Percentiles rank a stretch among this genome's conserved stretches.
Evolutionary conservation across 768 basidiomycete genomes (phyloP).

Genomic region (Pisolithus albus): DNA sequence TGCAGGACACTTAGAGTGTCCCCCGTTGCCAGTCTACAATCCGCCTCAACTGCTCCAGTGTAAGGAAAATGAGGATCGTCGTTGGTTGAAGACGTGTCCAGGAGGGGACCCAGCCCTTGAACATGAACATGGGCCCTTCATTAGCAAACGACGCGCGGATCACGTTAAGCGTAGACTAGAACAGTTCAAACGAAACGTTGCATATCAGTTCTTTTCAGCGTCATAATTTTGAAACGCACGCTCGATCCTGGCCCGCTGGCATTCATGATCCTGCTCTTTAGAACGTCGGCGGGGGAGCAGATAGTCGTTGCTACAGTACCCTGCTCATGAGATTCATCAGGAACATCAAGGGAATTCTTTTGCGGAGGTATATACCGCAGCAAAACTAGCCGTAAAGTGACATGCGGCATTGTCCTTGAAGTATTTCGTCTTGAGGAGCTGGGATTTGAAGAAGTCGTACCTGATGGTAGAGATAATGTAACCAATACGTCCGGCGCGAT

Average conservation of each 20-base stretch:
- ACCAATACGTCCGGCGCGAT: background rate
- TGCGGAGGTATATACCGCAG: slow-evolving; percentile 51
- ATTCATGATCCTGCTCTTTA: slow-evolving; percentile 89
- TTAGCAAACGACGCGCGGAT: slow-evolving; percentile 60
- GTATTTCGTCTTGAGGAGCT: slow-evolving; percentile 62
- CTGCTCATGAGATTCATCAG: slow-evolving; percentile 25
- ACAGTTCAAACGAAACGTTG: background rate
- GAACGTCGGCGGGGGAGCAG: slow-evolving; percentile 83
- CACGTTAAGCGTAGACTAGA: slow-evolving; percentile 62
- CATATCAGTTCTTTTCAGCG: background rate
- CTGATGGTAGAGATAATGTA: slow-evolving; percentile 27
- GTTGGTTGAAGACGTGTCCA: slow-evolving; percentile 84
- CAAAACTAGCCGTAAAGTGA: slow-evolving; percentile 84
- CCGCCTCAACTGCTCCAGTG: slow-evolving; percentile 75
- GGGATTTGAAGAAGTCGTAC: slow-evolving; percentile 89
- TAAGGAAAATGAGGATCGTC: slow-evolving; percentile 82
- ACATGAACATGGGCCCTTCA: slow-evolving; percentile 87
- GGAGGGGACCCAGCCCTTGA: slow-evolving; percentile 87
- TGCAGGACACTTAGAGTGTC: slow-evolving; percentile 7
- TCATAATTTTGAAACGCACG: slow-evolving; percentile 33
- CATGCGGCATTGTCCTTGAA: slow-evolving; percentile 77
- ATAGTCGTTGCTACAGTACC: slow-evolving; percentile 87
- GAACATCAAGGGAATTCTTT: background rate
- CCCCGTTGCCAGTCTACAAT: slow-evolving; percentile 54
- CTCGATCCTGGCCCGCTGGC: slow-evolving; percentile 75